Evolutionary conservation across 768 basidiomycete genomes (phyloP), one percentile per base, ranked within the genome.

Genomic region (Auricularia auricula-judae): DNA sequence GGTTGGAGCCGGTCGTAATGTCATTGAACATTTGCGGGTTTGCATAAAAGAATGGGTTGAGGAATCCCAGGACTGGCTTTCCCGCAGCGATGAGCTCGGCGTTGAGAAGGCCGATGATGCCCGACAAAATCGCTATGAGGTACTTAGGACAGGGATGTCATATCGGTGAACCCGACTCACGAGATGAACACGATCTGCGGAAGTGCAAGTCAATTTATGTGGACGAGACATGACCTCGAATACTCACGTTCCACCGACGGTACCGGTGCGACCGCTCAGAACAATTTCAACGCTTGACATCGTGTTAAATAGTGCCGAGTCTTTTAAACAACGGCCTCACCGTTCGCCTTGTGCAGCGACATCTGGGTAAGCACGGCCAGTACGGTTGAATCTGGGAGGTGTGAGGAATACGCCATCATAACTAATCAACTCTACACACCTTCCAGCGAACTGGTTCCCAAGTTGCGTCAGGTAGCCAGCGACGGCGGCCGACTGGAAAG

Each of bases 1-100:
- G 85, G 70, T 87, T 87, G 3, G 77, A 77, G 5, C 86, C 86
- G 12, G 81, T 82, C 0, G 75, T 78, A 66, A 88, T 86, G 81
- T 70, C 82, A 67, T 76, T 76, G 65, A 78, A 74, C 36, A 71
- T 62, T 11, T 58, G 66, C 10, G 71, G 65, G 54, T 66, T 63
- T 3, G 62, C 61, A 34, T 76, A 77, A 43, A 78, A 65, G 56
- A 74, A 65, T n/a, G 77, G 77, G 66, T 69, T 69, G 44, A 69
- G 53, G 65, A 66, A 67, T 1, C 68, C 67, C n/a, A 67, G 44
- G 4, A 64, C 54, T 3, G 43, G 36, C 62, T 67, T 67, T 29
- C 65, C 65, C 21, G 61, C 54, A 4, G 66, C 64, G 34, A 67
- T 44, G 21, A 64, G 66, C 14, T 56, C 65, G 21, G 65, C 64